A percentile compares a stretch with the other conserved stretches of the same genome.
Evolutionary conservation across 345 rosid species (phyloP).

Genomic region (Psidium guajava): DNA sequence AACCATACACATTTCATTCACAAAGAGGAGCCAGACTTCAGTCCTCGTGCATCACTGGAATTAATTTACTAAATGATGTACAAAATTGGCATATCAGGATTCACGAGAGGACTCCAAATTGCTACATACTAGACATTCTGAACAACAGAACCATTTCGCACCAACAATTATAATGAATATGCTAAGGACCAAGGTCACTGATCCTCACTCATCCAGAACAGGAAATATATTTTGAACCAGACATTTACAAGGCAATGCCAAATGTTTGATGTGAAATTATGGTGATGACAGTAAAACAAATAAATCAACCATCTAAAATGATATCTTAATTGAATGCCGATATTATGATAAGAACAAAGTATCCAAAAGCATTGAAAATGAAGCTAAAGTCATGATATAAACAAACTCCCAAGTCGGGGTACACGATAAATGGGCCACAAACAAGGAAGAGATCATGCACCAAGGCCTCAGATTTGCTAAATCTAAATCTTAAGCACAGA

Average conservation of each 20-base stretch:
- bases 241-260: not conserved
- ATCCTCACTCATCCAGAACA: not conserved
- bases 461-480: not conserved
- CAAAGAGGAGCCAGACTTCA: not conserved
- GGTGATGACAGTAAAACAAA: not conserved
- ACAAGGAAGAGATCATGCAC: not conserved
- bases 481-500: not conserved
- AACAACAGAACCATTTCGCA: not conserved
- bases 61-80: not conserved
- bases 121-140: not conserved
- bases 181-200: not conserved
- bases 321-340: not conserved
- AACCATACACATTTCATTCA: not conserved
- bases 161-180: not conserved
- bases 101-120: not conserved
- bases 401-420: not conserved
- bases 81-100: not conserved
- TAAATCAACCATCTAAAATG: not conserved
- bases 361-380: not conserved
- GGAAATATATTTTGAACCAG: not conserved
- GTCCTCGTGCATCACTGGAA: not conserved
- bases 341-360: not conserved
- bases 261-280: not conserved
- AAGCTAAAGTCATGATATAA: not conserved
- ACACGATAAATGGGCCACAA: not conserved